Conservation (phyloP, 2,329 filamentous ascomycete genomes). For the Phyllosticta citriasiana region DNA sequence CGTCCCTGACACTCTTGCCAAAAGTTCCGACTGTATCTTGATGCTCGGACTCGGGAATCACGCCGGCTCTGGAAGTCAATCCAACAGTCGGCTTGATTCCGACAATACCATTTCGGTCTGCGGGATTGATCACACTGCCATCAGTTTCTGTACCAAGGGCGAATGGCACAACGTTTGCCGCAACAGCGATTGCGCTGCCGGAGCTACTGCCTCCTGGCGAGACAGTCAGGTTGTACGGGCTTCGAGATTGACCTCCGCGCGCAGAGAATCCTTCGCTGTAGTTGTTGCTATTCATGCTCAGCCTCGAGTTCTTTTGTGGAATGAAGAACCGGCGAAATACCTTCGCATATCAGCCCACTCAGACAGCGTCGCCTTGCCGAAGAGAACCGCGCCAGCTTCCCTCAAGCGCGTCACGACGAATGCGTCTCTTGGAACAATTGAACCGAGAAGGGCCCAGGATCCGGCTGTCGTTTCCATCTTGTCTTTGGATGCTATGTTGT, state of each 20-base stretch:
- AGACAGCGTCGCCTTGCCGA: slow-evolving; percentile 61
- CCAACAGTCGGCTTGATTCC: slow-evolving; percentile 52
- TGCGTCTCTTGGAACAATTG: slow-evolving; percentile 57
- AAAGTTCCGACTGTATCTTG: slow-evolving; percentile 62
- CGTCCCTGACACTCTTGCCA: slow-evolving; percentile 59
- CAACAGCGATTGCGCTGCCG: slow-evolving; percentile 55
- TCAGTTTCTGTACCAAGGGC: slow-evolving; percentile 67
- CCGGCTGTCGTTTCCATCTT: slow-evolving; percentile 67
- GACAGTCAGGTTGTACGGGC: slow-evolving; percentile 56
- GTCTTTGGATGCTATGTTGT: slow-evolving; percentile 47
- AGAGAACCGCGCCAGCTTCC: slow-evolving; percentile 54
- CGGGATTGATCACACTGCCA: slow-evolving; percentile 58
- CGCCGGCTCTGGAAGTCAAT: slow-evolving; percentile 12
- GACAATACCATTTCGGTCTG: slow-evolving; percentile 57
- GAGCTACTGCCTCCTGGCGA: slow-evolving; percentile 61
- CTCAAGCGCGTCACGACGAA: slow-evolving; percentile 52
- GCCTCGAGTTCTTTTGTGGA: slow-evolving; percentile 47
- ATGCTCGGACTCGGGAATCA: slow-evolving; percentile 54
- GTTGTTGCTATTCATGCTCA: slow-evolving; percentile 18
- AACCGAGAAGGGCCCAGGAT: slow-evolving; percentile 55
- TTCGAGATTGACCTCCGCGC: slow-evolving; percentile 22
- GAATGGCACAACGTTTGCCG: slow-evolving; percentile 52
- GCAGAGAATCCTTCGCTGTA: slow-evolving; percentile 25
- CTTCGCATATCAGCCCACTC: slow-evolving; percentile 67
- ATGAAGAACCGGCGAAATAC: slow-evolving; percentile 12